Evolutionary conservation across 371 early-diverging fungal species (phyloP).

Genomic region (Saksenaea oblongispora): DNA sequence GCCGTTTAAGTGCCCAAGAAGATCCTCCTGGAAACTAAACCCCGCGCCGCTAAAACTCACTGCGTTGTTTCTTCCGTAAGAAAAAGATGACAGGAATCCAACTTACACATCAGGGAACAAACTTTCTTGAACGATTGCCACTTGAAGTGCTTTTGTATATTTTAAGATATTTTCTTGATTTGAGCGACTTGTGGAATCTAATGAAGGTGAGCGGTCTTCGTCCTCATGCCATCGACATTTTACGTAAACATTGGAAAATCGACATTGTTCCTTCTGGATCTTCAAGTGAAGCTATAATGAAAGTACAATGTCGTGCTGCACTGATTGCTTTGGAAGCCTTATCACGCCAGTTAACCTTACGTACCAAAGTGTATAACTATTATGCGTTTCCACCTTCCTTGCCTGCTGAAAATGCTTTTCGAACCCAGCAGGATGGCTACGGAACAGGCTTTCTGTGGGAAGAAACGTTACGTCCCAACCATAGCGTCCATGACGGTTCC

Average conservation of each 20-base stretch:
- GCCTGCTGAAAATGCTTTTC: background rate
- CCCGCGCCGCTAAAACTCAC: no score
- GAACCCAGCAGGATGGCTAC: constrained; percentile 5
- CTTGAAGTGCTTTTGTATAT: constrained; percentile 41
- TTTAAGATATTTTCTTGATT: constrained; percentile 30
- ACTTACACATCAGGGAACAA: background rate
- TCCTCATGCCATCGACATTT: constrained; percentile 28
- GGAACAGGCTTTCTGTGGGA: no score
- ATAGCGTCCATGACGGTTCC: background rate
- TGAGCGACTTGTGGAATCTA: constrained; percentile 38
- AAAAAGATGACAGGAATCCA: background rate
- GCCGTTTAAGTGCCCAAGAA: no score
- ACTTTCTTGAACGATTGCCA: constrained; percentile 25
- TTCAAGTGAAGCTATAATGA: constrained; percentile 26
- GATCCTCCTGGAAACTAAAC: no score
- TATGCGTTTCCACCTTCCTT: background rate
- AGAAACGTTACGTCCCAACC: background rate
- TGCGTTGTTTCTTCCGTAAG: background rate
- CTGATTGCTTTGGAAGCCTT: constrained; percentile 33
- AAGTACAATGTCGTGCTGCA: constrained; percentile 38
- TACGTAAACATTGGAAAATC: constrained; percentile 36
- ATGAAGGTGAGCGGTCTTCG: constrained; percentile 33
- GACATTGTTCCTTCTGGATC: constrained; percentile 16
- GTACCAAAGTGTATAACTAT: constrained; percentile 9
- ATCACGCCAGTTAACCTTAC: constrained; percentile 21